Conservation (phyloP, 345 rosid genomes). For the Citrus sinensis region DVS_A1.0 CM039167.1:1645501-1646000, state of each 20-base stretch:
- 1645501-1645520: neutral
- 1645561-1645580: neutral
- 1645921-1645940: constrained; percentile 95
- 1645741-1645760: neutral
- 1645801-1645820: constrained; percentile 92
- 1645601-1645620: neutral
- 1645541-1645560: neutral
- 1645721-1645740: neutral
- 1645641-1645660: neutral
- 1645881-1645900: constrained; percentile 78
- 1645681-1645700: neutral
- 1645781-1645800: constrained; percentile 45
- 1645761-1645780: neutral
- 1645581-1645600: neutral
- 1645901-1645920: constrained; percentile 93
- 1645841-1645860: constrained; percentile 70
- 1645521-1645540: neutral
- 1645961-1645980: constrained; percentile 91
- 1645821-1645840: constrained; percentile 85
- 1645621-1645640: neutral
- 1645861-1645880: constrained; percentile 94
- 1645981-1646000: constrained; percentile 95
- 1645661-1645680: neutral
- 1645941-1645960: constrained; percentile 88
- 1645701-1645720: neutral